A percentile compares a stretch with the other conserved stretches of the same genome.
These are phyloP conservation scores for Penicillium sp. DNA, from an alignment of 2,329 filamentous ascomycete genomes.

Conservation along the genomic window DNA sequence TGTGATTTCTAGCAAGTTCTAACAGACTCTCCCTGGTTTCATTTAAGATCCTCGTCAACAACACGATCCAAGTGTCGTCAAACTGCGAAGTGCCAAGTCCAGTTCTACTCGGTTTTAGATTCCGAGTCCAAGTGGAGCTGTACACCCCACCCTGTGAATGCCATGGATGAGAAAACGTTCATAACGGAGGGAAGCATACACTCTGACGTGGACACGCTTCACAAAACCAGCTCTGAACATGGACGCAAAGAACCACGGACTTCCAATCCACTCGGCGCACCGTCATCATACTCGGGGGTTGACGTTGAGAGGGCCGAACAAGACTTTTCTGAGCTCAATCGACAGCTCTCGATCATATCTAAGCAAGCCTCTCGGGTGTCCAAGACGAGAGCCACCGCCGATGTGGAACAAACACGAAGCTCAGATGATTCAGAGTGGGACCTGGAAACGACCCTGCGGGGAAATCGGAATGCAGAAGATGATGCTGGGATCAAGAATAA, in stretches of 20 bases:
- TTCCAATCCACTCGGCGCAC: slow-evolving; percentile 29
- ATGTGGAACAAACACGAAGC: slow-evolving; percentile 55
- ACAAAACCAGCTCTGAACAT: slow-evolving; percentile 25
- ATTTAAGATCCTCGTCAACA: too few species aligned
- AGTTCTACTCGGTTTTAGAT: too few species aligned
- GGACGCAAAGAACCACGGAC: slow-evolving; percentile 28
- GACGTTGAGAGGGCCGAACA: slow-evolving; percentile 44
- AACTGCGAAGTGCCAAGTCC: too few species aligned
- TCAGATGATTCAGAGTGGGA: slow-evolving; percentile 56
- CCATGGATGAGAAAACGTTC: slow-evolving; percentile 20
- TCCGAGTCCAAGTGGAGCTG: too few species aligned
- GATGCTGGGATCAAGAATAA: slow-evolving; percentile 76
- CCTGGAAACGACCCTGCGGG: slow-evolving; percentile 66
- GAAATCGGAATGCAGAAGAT: slow-evolving; percentile 63
- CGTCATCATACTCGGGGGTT: slow-evolving; percentile 36
- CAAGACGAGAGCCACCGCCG: slow-evolving; percentile 29
- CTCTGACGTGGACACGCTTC: slow-evolving; percentile 27
- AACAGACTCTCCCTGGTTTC: not conserved
- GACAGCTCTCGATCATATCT: slow-evolving; percentile 37
- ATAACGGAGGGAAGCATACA: slow-evolving; percentile 14
- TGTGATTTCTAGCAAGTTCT: not conserved
- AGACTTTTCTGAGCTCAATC: slow-evolving; percentile 39
- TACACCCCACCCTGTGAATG: too few species aligned
- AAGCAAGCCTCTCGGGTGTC: slow-evolving; percentile 29
- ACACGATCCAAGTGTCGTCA: too few species aligned